These are phyloP conservation scores for Phycomyces nitens DNA, from an alignment of 192 early-diverging fungal genomes.

Conservation along the genomic window DNA sequence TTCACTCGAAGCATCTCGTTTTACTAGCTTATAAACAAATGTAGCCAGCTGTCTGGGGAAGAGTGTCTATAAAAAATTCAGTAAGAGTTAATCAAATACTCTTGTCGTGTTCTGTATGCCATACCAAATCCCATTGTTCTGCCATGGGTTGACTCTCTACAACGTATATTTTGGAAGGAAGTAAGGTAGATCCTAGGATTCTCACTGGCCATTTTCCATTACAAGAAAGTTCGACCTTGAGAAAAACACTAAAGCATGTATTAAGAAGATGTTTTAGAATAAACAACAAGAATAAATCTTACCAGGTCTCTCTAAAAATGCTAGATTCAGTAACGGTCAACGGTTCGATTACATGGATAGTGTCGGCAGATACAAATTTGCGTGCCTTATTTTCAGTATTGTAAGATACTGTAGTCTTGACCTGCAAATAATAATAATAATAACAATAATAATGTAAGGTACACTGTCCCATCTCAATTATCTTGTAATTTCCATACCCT, in stretches of 20 bases:
- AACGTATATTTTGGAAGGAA: constrained; percentile 41
- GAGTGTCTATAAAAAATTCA: constrained; percentile 36
- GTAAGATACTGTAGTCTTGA: constrained; percentile 45
- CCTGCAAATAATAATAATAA: constrained; percentile 31
- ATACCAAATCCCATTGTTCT: constrained; percentile 38
- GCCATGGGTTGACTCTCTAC: constrained; percentile 30
- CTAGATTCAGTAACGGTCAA: constrained; percentile 51
- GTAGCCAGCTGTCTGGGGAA: constrained; percentile 53
- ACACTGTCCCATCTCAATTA: no score
- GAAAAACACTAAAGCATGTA: constrained; percentile 35
- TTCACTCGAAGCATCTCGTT: constrained; percentile 27
- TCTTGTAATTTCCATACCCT: constrained; percentile 19
- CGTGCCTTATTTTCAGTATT: constrained; percentile 32
- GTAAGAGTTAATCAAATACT: neutral
- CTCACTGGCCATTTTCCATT: constrained; percentile 49
- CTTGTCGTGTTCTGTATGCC: neutral
- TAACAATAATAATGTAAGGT: neutral
- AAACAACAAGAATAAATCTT: constrained; percentile 9
- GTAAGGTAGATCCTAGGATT: constrained; percentile 42
- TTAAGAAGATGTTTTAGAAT: neutral
- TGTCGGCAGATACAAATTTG: constrained; percentile 44
- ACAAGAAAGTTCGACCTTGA: constrained; percentile 46
- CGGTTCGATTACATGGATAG: constrained; percentile 47
- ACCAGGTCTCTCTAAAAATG: constrained; percentile 54
- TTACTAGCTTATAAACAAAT: constrained; percentile 54